Evolutionary conservation across 164 flowering plant species (phyloP), one percentile per base, ranked within the genome.

Genomic region (Nymphaea thermarum): DNA sequence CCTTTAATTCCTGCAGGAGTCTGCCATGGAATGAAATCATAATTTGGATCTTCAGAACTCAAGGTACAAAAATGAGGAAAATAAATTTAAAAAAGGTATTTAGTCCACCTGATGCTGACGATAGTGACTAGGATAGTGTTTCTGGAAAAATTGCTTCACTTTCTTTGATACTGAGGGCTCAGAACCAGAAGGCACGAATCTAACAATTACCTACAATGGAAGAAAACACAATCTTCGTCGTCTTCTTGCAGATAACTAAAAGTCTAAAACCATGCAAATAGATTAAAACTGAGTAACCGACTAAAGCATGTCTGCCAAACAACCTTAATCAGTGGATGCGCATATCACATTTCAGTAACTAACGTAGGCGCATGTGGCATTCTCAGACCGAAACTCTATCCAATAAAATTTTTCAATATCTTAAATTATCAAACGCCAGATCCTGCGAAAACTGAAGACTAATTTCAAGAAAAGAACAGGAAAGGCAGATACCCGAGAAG

Each of bases 401-500:
- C 36, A 25, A 25, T 25, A 25, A 25, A 25, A 25, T 25, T 1
- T 25, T 25, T 25, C 36, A 25, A 25, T 25, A 25, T 25, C 36
- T 25, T 25, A 25, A 25, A 25, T 25, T 51, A 15, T 15, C 14
- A 51, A 51, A 51, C 57, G 14, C 14, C 8, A 51, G 14, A 51
- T 8, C 14, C 57, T 5, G 8, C 14, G 5, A 10, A 51, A 51
- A 51, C 57, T 51, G 14, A 51, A 51, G 14, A 10, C 14, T 8
- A 51, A 4, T 7, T 51, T 51, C 57, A 51, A 15, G 12, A 51
- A 51, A 51, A 8, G 8, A 51, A 10, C 57, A 10, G 14, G 57
- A 51, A 51, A 8, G 57, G 3, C 14, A 51, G 12, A 67, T 83
- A 94, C 98, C 98, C 98, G 18, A 94, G 90, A 57, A 78, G 71